Percentiles rank a stretch among this genome's conserved stretches.
Evolutionary conservation across 345 rosid species (phyloP).

Genomic region (Populus pruinosa): DNA sequence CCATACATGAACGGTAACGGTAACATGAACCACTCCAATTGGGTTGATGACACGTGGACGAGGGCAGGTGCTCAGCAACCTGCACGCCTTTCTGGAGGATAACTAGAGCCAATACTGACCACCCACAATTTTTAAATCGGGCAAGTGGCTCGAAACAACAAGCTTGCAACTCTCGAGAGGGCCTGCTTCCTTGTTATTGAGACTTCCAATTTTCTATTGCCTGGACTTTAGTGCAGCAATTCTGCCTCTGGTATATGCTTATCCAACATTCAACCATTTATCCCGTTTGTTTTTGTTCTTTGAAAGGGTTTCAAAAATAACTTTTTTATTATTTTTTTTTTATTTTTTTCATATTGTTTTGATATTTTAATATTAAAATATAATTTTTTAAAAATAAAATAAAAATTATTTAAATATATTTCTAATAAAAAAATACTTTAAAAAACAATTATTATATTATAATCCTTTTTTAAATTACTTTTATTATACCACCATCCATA

Average conservation of each 20-base stretch:
- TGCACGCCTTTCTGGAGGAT: neutral
- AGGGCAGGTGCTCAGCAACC: neutral
- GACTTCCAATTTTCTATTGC: neutral
- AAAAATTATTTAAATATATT: too few relatives aligned
- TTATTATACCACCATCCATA: neutral
- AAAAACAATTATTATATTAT: too few relatives aligned
- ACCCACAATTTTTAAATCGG: neutral
- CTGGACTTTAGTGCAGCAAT: neutral
- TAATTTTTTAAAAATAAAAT: too few relatives aligned
- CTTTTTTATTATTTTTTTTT: too few relatives aligned
- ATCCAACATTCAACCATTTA: too few relatives aligned
- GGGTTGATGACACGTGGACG: neutral
- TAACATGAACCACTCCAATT: neutral
- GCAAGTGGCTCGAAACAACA: slow-evolving; percentile 15
- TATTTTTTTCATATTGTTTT: too few relatives aligned
- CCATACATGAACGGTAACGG: neutral
- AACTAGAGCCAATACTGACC: neutral
- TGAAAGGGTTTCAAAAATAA: too few relatives aligned
- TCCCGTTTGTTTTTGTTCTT: too few relatives aligned
- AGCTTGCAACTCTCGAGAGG: neutral
- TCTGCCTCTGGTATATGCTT: neutral
- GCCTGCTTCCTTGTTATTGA: neutral
- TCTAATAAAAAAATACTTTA: too few relatives aligned
- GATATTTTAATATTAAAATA: too few relatives aligned
- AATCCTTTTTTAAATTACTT: too few relatives aligned